phyloP scores from a whole-genome alignment of 1,284 basidiomycete genomes.

The Trametes polyzona region DNA sequence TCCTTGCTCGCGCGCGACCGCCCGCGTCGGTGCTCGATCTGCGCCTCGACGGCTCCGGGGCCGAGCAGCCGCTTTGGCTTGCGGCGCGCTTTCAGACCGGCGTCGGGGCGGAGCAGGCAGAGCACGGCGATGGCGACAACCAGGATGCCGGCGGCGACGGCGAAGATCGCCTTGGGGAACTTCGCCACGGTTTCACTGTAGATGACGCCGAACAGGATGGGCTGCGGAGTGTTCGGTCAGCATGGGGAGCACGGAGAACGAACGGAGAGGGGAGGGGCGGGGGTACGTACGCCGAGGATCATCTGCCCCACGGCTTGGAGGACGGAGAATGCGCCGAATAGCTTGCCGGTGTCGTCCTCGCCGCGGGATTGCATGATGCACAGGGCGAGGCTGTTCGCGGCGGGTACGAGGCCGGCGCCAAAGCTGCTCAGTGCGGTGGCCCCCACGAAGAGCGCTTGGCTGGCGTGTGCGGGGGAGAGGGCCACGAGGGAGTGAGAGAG shows the following conservation, averaged over 20 bases:
- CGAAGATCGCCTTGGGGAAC: constrained; percentile 71
- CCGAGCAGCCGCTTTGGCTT: constrained; percentile 12
- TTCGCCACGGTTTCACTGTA: constrained; percentile 68
- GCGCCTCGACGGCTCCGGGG: constrained; percentile 14
- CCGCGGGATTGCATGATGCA: constrained; percentile 62
- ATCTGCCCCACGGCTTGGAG: constrained; percentile 67
- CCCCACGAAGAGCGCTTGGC: constrained; percentile 45
- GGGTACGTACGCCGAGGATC: constrained; percentile 64
- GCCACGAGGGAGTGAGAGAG: constrained; percentile 64
- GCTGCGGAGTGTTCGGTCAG: constrained; percentile 41
- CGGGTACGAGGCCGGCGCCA: constrained; percentile 65
- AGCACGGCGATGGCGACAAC: constrained; percentile 51
- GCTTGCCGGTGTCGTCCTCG: constrained; percentile 46
- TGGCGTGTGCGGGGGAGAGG: constrained; percentile 45
- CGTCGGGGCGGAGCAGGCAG: constrained; percentile 52
- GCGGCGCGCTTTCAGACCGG: constrained; percentile 23
- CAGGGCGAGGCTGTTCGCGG: constrained; percentile 70
- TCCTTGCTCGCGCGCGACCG: constrained; percentile 42
- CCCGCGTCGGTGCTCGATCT: constrained; percentile 38
- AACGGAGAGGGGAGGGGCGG: not conserved
- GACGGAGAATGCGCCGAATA: constrained; percentile 72
- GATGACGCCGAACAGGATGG: constrained; percentile 69
- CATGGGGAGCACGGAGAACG: not conserved
- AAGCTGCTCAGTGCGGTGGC: constrained; percentile 66
- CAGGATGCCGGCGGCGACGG: constrained; percentile 54